Evolutionary conservation across 768 basidiomycete species (phyloP), one percentile per base, ranked within the genome.

Genomic region (Boletus rex-veris): DNA sequence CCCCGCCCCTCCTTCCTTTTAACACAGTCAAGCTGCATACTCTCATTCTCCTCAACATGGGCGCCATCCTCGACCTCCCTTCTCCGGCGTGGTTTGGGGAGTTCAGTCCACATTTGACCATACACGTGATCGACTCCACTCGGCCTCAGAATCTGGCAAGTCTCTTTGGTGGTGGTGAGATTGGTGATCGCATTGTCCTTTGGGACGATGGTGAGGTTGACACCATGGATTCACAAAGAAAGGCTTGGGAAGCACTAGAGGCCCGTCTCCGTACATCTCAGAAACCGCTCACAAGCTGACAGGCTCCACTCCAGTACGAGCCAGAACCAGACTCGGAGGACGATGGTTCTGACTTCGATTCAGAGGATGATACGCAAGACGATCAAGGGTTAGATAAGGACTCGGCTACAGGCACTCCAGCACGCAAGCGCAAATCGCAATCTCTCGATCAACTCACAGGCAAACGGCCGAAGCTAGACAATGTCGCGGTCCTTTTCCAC

Each of bases 101-200:
- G 37, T 88, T 90, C 62, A 69, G 75, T 45, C 61, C 75, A 5
- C 74, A 76, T 21, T 76, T 92, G 50, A 84, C 79, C 3, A 80
- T 98, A 39, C 97, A 99, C 74, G 85, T 98, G 62, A 90, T 99
- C 73, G 97, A 99, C 72, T 92, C 96, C 4, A 83, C 86, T 18
- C 82, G 97, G 48, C 97, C 97, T 16, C 84, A 90, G 65, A 93
- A 94, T 71, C 75, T 98, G 64, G 78, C 84, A 40, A 97, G 86
- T 74, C 73, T 98, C 19, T 98, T 96, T 69, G 83, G 80, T 45
- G 78, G 76, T 40, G 84, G 84, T 24, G 78, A 82, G 60, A 81
- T 81, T 48, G 81, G 79, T 12, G 84, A 88, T 57, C 77, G 87
- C 48, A 83, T 98, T 18, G 75, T 96, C 30, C 79, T 98, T 0